Evolutionary conservation across 2,329 filamentous ascomycete genomes (phyloP).

Genomic region (Saccharata proteae): DNA sequence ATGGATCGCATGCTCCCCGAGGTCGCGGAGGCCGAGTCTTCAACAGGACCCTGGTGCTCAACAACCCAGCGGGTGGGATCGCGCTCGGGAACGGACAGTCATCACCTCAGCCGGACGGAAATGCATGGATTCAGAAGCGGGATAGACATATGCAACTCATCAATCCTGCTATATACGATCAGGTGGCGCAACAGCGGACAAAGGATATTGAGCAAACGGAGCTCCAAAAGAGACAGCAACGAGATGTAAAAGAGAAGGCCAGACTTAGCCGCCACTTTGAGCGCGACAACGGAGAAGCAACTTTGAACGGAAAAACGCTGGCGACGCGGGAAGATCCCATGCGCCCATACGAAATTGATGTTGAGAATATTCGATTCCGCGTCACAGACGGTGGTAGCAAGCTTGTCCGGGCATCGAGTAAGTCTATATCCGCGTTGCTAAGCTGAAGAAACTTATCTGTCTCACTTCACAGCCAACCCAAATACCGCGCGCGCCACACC

Average conservation of each 20-base stretch:
- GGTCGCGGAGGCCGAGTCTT: conserved; percentile 26
- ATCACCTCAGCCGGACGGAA: conserved; percentile 4
- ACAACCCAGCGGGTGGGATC: conserved; percentile 23
- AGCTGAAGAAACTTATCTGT: conserved; percentile 1
- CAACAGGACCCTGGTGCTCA: conserved; percentile 55
- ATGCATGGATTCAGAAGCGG: conserved; percentile 55
- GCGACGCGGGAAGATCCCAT: neutral
- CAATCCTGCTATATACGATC: conserved; percentile 66
- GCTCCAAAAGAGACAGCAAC: conserved; percentile 42
- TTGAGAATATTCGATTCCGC: conserved; percentile 62
- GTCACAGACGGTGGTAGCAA: conserved; percentile 73
- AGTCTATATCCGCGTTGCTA: conserved; percentile 34
- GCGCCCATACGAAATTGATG: conserved; percentile 45
- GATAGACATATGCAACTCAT: conserved; percentile 74
- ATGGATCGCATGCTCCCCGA: conserved; percentile 17
- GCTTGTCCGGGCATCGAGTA: conserved; percentile 61
- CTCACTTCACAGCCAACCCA: conserved; percentile 37
- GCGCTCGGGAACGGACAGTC: neutral
- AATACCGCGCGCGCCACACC: conserved; percentile 57
- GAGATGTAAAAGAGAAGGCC: conserved; percentile 46
- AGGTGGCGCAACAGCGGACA: conserved; percentile 54
- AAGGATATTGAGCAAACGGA: conserved; percentile 62
- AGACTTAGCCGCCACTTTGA: conserved; percentile 40
- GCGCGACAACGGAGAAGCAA: neutral
- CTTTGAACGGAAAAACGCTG: neutral